These are phyloP conservation scores for Catharanthus roseus DNA, from an alignment of 257 asterid species.

Conservation along the genomic window DNA sequence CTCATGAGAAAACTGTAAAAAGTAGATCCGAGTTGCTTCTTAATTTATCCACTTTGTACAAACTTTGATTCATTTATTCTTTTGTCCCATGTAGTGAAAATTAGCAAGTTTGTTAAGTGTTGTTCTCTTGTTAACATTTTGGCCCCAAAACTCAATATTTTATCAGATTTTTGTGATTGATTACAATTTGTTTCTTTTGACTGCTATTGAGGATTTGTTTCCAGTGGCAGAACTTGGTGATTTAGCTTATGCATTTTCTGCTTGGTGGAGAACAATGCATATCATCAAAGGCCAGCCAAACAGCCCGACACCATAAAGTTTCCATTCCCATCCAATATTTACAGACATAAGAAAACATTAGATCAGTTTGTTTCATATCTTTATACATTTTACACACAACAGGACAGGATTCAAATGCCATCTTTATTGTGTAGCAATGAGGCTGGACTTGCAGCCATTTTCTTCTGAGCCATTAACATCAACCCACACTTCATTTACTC, in stretches of 20 bases:
- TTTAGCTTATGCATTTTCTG: neutral
- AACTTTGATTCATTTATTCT: neutral
- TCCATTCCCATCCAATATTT: neutral
- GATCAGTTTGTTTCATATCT: neutral
- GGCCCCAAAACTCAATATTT: neutral
- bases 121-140: neutral
- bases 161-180: neutral
- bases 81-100: neutral
- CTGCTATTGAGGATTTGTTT: neutral
- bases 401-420: neutral
- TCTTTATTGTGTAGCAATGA: conserved; percentile 37
- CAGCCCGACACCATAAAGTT: too few species aligned
- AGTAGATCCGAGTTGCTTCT: neutral
- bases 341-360: neutral
- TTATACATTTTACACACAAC: neutral
- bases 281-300: too few species aligned
- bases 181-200: neutral
- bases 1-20: neutral
- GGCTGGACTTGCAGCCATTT: conserved; percentile 40
- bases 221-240: neutral
- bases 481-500: conserved; percentile 81
- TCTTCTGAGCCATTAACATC: conserved; percentile 54
- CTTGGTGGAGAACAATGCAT: too few species aligned
- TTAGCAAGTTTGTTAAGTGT: neutral
- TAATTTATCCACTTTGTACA: neutral